These are phyloP conservation scores for Ustilago lituana DNA, from an alignment of 1,284 basidiomycete genomes.

Conservation along the genomic window DNA sequence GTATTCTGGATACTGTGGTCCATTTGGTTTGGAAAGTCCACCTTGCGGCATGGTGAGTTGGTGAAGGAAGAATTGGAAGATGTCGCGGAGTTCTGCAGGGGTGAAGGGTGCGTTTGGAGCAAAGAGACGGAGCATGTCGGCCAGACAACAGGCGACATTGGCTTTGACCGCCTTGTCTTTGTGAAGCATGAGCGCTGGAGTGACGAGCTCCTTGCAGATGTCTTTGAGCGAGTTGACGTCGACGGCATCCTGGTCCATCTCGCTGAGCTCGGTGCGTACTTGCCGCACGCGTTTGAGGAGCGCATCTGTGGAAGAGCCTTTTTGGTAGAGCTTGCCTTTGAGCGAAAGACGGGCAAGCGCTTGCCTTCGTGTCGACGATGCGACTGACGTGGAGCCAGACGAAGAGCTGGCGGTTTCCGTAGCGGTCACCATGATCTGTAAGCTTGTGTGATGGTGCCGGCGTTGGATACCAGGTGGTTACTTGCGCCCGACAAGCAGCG, in stretches of 20 bases:
- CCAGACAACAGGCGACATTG: conserved; percentile 90
- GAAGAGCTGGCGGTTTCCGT: conserved; percentile 24
- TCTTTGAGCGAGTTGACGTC: conserved; percentile 77
- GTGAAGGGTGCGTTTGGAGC: conserved; percentile 97
- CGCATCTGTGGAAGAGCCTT: conserved; percentile 54
- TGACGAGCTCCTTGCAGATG: conserved; percentile 82
- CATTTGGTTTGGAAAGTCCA: conserved; percentile 51
- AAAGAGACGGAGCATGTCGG: conserved; percentile 89
- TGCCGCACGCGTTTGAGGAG: conserved; percentile 52
- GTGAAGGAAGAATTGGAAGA: conserved; percentile 72
- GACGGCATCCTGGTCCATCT: conserved; percentile 86
- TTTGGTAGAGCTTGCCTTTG: conserved; percentile 51
- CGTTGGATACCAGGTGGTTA: too few relatives aligned
- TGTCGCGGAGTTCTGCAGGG: conserved; percentile 75
- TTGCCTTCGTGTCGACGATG: conserved; percentile 24
- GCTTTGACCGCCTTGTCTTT: conserved; percentile 95
- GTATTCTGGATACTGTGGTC: conserved; percentile 53
- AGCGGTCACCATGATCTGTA: conserved; percentile 23
- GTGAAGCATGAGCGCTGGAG: conserved; percentile 82
- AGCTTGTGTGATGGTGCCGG: not conserved
- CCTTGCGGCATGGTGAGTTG: conserved; percentile 53
- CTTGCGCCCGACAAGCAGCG: too few relatives aligned
- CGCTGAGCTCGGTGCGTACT: conserved; percentile 74
- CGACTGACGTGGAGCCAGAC: conserved; percentile 15
- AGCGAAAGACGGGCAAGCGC: conserved; percentile 45